A percentile compares a stretch with the other conserved stretches of the same genome.
Evolutionary conservation across 257 asterid species (phyloP).

Genomic region (Euphrasia confusa): DNA sequence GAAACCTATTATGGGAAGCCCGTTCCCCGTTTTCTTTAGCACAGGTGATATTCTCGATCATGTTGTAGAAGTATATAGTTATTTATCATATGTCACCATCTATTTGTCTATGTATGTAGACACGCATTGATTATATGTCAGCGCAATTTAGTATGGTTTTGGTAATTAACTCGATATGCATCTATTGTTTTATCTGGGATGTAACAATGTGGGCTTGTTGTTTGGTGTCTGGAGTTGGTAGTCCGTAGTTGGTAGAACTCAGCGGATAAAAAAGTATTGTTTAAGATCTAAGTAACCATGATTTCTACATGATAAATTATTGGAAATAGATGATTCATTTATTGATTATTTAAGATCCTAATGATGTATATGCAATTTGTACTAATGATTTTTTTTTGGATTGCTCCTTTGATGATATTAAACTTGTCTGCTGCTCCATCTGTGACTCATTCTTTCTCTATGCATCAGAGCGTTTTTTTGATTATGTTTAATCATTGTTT

Average conservation of each 20-base stretch:
- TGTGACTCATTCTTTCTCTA: not conserved
- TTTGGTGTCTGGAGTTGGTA: not conserved
- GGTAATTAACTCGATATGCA: not conserved
- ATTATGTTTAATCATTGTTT: slow-evolving; percentile 6
- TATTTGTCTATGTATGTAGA: too few relatives aligned
- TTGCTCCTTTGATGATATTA: not conserved
- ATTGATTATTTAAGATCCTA: not conserved
- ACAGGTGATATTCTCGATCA: slow-evolving; percentile 41
- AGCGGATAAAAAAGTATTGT: not conserved
- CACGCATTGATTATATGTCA: too few relatives aligned
- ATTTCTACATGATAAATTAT: not conserved
- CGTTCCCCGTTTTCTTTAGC: slow-evolving; percentile 96
- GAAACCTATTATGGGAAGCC: slow-evolving; percentile 91
- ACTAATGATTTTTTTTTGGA: slow-evolving; percentile 3
- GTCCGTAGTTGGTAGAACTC: not conserved
- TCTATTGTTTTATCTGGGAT: not conserved
- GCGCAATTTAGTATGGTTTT: not conserved
- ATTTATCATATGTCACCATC: too few relatives aligned
- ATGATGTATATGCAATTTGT: slow-evolving; percentile 14
- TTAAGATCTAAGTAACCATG: not conserved
- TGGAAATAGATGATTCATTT: not conserved
- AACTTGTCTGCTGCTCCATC: not conserved
- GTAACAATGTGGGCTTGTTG: slow-evolving; percentile 9
- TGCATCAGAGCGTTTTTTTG: not conserved
- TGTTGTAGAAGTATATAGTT: not conserved